Percentiles rank a stretch among this genome's conserved stretches.
phyloP scores from a whole-genome alignment of 2,329 filamentous ascomycete genomes.

The Aspergillus cejpii region DNA sequence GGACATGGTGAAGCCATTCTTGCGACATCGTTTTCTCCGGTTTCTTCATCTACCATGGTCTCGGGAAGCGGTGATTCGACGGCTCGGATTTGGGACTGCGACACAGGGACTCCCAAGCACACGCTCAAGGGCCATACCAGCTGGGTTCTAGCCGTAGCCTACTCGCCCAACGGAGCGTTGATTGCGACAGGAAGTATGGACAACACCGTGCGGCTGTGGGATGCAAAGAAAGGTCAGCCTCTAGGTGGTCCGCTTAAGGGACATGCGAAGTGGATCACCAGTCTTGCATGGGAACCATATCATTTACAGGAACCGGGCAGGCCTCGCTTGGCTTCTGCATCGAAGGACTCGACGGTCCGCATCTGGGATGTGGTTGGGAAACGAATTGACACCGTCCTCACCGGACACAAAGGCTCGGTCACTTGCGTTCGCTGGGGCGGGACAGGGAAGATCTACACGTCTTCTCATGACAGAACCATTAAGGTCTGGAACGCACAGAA shows the following conservation, averaged over 20 bases:
- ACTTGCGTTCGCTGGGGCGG: slow-evolving; percentile 94
- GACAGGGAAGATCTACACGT: slow-evolving; percentile 74
- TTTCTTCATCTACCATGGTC: slow-evolving; percentile 67
- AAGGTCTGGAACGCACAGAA: slow-evolving; percentile 80
- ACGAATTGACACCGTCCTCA: slow-evolving; percentile 71
- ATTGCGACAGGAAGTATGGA: slow-evolving; percentile 92
- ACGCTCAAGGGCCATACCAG: slow-evolving; percentile 81
- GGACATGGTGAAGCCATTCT: slow-evolving; percentile 91
- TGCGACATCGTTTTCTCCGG: slow-evolving; percentile 76
- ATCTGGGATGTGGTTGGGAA: slow-evolving; percentile 79
- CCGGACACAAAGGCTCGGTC: slow-evolving; percentile 81
- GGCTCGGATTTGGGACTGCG: slow-evolving; percentile 87
- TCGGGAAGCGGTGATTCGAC: slow-evolving; percentile 89
- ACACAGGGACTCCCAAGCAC: slow-evolving; percentile 80
- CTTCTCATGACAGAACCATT: slow-evolving; percentile 85
- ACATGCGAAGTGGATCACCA: slow-evolving; percentile 83
- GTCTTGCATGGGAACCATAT: slow-evolving; percentile 86
- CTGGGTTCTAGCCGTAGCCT: slow-evolving; percentile 83
- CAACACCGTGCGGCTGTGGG: slow-evolving; percentile 83
- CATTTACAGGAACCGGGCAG: slow-evolving; percentile 70
- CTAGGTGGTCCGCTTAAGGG: slow-evolving; percentile 69
- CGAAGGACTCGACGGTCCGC: slow-evolving; percentile 81
- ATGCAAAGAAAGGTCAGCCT: slow-evolving; percentile 70
- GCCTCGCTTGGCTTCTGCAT: slow-evolving; percentile 74
- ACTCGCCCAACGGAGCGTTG: slow-evolving; percentile 73